Conservation (phyloP, 2,329 filamentous ascomycete species). For the Mycosphaerella arachidis region DNA sequence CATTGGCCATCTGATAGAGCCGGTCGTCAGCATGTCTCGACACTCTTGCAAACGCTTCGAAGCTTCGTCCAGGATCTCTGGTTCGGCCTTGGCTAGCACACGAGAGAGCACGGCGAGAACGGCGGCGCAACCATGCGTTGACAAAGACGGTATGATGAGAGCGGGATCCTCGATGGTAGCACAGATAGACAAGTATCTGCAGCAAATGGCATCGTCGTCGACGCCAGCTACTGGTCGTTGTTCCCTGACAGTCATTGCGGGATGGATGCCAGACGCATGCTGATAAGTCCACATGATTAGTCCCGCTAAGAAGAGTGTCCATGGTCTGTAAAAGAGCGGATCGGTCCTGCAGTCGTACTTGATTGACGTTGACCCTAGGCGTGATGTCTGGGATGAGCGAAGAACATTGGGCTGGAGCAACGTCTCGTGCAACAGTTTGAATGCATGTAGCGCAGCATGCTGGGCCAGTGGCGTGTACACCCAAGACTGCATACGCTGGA, state of each 20-base stretch:
- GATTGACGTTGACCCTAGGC: constrained; percentile 3
- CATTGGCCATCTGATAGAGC: background rate
- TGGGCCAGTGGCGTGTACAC: constrained; percentile 78
- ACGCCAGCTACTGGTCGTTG: constrained; percentile 47
- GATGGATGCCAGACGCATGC: constrained; percentile 50
- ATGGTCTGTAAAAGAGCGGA: constrained; percentile 79
- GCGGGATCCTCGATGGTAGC: constrained; percentile 59
- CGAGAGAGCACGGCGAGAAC: constrained; percentile 74
- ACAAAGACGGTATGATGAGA: constrained; percentile 66
- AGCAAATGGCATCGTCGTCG: constrained; percentile 16
- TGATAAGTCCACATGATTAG: constrained; percentile 92
- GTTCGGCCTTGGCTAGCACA: constrained; percentile 73
- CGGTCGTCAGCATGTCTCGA: constrained; percentile 9
- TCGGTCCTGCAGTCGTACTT: constrained; percentile 79
- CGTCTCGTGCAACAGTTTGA: constrained; percentile 78
- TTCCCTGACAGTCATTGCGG: constrained; percentile 50
- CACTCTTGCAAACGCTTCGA: constrained; percentile 75
- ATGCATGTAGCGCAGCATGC: constrained; percentile 83
- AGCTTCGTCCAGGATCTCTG: constrained; percentile 85
- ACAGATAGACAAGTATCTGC: constrained; percentile 17
- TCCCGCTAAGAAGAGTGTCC: constrained; percentile 87
- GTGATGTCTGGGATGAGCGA: constrained; percentile 12
- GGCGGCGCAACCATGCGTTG: constrained; percentile 75
- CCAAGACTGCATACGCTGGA: constrained; percentile 81
- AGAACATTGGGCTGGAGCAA: constrained; percentile 51